Base-by-base conservation (phyloP, 306 rosid genomes). In the Hippophae rhamnoides region DNA sequence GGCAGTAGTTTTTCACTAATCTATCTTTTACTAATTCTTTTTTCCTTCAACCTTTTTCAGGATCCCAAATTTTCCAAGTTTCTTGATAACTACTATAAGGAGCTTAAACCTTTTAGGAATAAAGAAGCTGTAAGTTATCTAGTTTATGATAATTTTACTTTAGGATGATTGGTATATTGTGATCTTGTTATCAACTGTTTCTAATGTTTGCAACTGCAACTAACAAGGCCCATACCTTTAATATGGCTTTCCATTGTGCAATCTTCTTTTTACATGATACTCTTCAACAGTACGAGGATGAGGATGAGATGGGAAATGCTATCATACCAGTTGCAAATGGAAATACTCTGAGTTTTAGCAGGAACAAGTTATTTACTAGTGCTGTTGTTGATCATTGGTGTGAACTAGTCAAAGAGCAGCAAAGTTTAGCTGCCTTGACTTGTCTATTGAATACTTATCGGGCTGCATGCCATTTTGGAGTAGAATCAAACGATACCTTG, bases 371-470 rank as follows among this genome's bases (percentile, higher is more conserved):
- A 38, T 67, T 83, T 81, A 74, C 84, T 11, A 59, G 64, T 69
- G 78, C 79, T 27, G 70, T 76, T 40, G 52, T 85, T 63, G 81
- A 83, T 73, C 82, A 71, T 40, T 78, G 69, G 84, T 75, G 74
- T 69, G 74, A 80, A 69, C 76, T 79, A 57, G 88, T 77, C 63
- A 83, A 64, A 59, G 78, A 84, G 60, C 74, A 82, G 62, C 67
- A 69, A 13, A 82, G 75, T 69, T 43, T 82, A 41, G 59, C 95
- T 55, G 79, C 86, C 61, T 74, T 83, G 60, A 85, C 93, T 42
- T 60, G 84, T 72, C 82, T 92, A 53, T 44, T 84, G 55, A 92
- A 92, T 76, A 88, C 83, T 70, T 92, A 85, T 72, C 78, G 90
- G 52, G 78, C 71, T 11, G 96, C 81, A 10, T 83, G 95, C 78